Evolutionary conservation across 352 stramenopile genomes (phyloP), one percentile per base, ranked within the genome.

Genomic region (Pythium dissotocum): DNA sequence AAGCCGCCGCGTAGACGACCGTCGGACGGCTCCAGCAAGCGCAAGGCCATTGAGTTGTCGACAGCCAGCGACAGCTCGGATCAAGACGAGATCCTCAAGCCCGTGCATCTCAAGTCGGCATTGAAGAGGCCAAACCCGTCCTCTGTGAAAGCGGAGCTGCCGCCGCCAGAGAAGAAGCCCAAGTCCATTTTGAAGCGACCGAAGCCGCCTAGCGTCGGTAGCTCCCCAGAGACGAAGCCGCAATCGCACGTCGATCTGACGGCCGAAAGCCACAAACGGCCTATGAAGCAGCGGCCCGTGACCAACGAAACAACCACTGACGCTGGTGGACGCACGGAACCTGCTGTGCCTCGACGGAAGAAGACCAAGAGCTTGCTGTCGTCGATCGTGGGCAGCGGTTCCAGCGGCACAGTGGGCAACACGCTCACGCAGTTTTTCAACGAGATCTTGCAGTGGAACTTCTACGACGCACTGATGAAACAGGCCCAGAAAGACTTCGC

Each of bases 391-490:
- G 35, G 24, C 48, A 24, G 30, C 12, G 16, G 32, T 21, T 26
- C 30, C 60, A 58, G 49, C 35, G 48, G 30, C 33, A n/a, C 62
- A 3, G 77, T 76, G 12, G 84, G 61, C 16, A 81, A 94, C 61
- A 93, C 84, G 32, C 42, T 94, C 13, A 86, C 83, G 40, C 86
- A 90, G 63, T 95, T 96, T 65, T 96, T 94, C 54, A 78, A 89
- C 16, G 80, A 93, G 24, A 91, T 96, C 68, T 65, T 96, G 13
- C 81, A 90, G 67, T 96, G 88, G 88, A 78, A 89, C 52, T 87
- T 96, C 46, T 80, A 78, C 36, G 82, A 90, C 2, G 71, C 82
- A 4, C 64, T 96, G 48, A 73, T 76, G 36, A 75, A 73, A 59
- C 83, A 95, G 69, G 67, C 65, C 4, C 68, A 89, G 33, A 89